Evolutionary conservation across 2,329 filamentous ascomycete genomes (phyloP).

Genomic region (Pestalotiopsis sp.): DNA sequence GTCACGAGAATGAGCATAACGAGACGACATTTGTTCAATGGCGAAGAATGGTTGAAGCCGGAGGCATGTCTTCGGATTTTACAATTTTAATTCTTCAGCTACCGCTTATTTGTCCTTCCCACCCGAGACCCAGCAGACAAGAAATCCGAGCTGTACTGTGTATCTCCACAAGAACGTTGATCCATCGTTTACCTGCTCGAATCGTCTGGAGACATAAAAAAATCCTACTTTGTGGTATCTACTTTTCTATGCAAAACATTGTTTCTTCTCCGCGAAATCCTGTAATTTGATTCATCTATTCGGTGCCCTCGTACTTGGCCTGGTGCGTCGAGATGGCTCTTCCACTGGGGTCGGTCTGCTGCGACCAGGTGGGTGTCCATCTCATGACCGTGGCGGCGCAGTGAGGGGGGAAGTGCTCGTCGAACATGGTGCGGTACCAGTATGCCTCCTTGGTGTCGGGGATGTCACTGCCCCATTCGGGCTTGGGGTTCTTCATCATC

Average conservation of each 20-base stretch:
- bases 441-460: slow-evolving; percentile 98
- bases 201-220: neutral
- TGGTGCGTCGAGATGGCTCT: slow-evolving; percentile 79
- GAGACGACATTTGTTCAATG: neutral
- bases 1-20: neutral
- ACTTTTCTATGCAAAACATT: neutral
- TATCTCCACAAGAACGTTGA: neutral
- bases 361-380: slow-evolving; percentile 97
- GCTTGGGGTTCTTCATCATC: slow-evolving; percentile 98
- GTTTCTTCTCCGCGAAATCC: neutral
- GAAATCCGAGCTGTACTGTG: neutral
- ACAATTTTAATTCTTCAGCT: neutral
- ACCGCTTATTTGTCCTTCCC: too few relatives aligned
- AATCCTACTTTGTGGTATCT: neutral
- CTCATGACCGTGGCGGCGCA: slow-evolving; percentile 93
- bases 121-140: neutral
- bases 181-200: neutral
- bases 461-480: slow-evolving; percentile 90
- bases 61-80: neutral
- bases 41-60: neutral
- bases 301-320: slow-evolving; percentile 67
- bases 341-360: slow-evolving; percentile 94
- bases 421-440: slow-evolving; percentile 99
- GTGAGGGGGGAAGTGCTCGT: slow-evolving; percentile 93
- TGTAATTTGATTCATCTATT: neutral